Evolutionary conservation across 2,329 filamentous ascomycete genomes (phyloP).

Genomic region (Didymosphaeria variabile): DNA sequence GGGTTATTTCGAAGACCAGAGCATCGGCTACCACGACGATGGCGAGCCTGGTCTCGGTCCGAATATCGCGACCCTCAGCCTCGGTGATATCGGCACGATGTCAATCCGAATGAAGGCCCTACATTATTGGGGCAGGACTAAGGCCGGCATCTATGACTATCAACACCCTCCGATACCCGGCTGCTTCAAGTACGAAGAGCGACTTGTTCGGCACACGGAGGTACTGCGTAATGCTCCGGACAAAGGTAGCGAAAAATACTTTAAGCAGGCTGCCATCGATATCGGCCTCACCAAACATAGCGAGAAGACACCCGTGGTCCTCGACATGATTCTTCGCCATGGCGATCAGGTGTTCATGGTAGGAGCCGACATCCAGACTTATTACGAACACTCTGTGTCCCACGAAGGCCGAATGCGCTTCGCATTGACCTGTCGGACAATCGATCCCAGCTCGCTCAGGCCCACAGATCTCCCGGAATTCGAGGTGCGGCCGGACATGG

Average conservation of each 20-base stretch:
- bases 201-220: conserved; percentile 39
- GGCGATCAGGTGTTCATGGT: conserved; percentile 74
- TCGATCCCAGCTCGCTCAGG: conserved; percentile 57
- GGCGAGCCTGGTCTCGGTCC: conserved; percentile 70
- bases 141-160: conserved; percentile 44
- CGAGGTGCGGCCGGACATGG: conserved; percentile 46
- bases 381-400: conserved; percentile 67
- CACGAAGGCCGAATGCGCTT: conserved; percentile 63
- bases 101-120: conserved; percentile 64
- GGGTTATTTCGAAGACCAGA: conserved; percentile 68
- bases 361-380: conserved; percentile 65
- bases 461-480: conserved; percentile 51
- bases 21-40: conserved; percentile 72
- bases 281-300: conserved; percentile 40
- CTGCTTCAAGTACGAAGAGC: conserved; percentile 44
- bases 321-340: conserved; percentile 64
- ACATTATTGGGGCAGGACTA: conserved; percentile 53
- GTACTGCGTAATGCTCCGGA: conserved; percentile 28
- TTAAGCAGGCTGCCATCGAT: conserved; percentile 49
- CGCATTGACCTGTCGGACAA: conserved; percentile 65
- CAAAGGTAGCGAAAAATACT: conserved; percentile 34
- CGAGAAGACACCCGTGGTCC: conserved; percentile 43
- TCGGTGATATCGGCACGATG: conserved; percentile 69
- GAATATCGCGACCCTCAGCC: conserved; percentile 66
- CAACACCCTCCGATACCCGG: conserved; percentile 38